Conservation (phyloP, 139 green algal genomes). For the Chlorella sorokiniana region DNA sequence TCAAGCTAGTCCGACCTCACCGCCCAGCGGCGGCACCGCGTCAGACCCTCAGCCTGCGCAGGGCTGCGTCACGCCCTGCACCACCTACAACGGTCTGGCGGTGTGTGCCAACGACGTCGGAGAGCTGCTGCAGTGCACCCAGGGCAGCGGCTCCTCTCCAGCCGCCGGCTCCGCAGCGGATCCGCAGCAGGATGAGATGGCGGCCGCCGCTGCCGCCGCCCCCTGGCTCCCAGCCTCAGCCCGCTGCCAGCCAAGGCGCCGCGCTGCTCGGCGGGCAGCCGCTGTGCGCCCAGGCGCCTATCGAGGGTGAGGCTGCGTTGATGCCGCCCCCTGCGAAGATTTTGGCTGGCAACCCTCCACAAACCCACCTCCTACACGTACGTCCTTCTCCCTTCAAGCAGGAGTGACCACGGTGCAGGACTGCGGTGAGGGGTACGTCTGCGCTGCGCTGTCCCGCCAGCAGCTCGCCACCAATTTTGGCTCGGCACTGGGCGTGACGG, state of each 20-base stretch:
- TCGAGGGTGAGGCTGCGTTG: background rate
- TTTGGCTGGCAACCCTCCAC: no score
- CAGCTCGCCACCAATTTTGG: constrained; percentile 27
- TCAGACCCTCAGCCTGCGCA: background rate
- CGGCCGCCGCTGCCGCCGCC: background rate
- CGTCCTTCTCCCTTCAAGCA: background rate
- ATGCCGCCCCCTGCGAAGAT: background rate
- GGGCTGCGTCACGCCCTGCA: constrained; percentile 2
- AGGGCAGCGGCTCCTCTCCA: background rate
- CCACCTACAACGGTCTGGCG: background rate
- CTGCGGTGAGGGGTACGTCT: background rate
- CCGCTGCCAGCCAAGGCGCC: background rate
- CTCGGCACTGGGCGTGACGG: background rate
- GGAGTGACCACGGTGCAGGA: constrained; percentile 5
- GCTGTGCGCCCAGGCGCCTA: constrained; percentile 7
- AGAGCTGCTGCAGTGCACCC: background rate
- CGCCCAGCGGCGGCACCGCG: no score
- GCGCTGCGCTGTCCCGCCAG: constrained; percentile 13
- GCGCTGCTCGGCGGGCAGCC: constrained; percentile 19
- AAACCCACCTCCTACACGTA: no score
- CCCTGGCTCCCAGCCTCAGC: background rate
- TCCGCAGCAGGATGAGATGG: background rate
- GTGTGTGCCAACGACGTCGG: background rate
- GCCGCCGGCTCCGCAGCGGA: background rate
- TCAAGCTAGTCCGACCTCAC: no score